Evolutionary conservation across 2,329 filamentous ascomycete species (phyloP), one percentile per base, ranked within the genome.

Genomic region (Monilinia aucupariae): DNA sequence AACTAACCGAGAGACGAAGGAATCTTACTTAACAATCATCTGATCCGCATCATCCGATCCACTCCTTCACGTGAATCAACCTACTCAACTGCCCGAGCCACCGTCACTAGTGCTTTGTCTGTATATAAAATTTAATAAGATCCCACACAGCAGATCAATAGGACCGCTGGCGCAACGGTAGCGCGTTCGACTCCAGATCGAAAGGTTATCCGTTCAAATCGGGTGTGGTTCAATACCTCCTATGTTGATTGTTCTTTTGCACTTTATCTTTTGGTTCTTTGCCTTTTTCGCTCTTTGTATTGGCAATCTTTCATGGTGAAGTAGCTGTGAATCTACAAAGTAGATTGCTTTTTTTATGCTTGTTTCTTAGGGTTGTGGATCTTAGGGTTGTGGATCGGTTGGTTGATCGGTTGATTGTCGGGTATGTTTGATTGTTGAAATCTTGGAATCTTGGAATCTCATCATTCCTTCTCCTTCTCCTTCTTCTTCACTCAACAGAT

Each of bases 141-240:
- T 2, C 2, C 0, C 0, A 2, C 0, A 3, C 4, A 1, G 0
- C 22, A 45, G 6, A 62, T 59, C 47, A 62, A 41, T 27, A 63
- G 64, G 64, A 65, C 64, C 56, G 64, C 64, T 65, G 64, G 64
- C 64, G 66, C 66, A 68, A 68, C 66, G 66, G 70, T 39, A 39
- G 37, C 37, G 37, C 37, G 37, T 39, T 39, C 37, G 37, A 39
- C 37, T 39, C 37, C 37, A 39, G 37, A 39, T 39, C 37, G 37
- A 39, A 39, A 39, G 37, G 70, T 72, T 72, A 66, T 71, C 70
- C 65, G 69, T 71, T 71, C 70, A 71, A 72, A 72, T 72, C 69
- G 63, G 70, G 68, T 66, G 63, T 64, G 68, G 66, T 68, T 71
- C 68, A 69, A 66, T 60, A 67, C 65, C 67, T 63, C 65, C 54